phyloP scores from a whole-genome alignment of 129 eudicot species.

The Helichrysum umbraculigerum region DNA sequence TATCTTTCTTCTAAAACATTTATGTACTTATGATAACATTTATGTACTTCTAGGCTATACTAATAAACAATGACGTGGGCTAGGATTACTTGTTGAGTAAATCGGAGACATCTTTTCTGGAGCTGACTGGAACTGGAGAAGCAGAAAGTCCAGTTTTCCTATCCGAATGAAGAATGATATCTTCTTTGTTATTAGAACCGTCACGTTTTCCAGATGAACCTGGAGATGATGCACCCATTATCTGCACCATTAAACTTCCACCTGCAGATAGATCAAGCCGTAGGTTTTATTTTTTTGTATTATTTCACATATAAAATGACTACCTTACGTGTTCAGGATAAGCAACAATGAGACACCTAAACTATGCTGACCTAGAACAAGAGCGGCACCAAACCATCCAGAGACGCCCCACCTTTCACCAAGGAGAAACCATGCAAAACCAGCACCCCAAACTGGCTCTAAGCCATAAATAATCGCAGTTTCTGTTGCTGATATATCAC shows the following conservation, averaged over 20 bases:
- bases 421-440: constrained; percentile 94
- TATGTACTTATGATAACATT: too few species aligned
- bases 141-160: constrained; percentile 43
- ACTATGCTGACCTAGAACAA: constrained; percentile 55
- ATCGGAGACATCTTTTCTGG: constrained; percentile 43
- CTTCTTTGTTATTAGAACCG: constrained; percentile 27
- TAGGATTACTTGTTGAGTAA: constrained; percentile 38
- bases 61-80: neutral
- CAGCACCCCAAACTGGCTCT: constrained; percentile 98
- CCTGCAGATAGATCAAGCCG: constrained; percentile 39
- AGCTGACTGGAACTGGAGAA: constrained; percentile 50
- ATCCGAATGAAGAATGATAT: constrained; percentile 33
- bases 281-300: neutral
- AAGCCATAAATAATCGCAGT: constrained; percentile 84
- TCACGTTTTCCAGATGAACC: constrained; percentile 17
- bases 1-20: neutral
- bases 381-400: constrained; percentile 95
- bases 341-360: neutral
- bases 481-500: constrained; percentile 87
- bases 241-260: constrained; percentile 88
- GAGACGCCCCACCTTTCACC: constrained; percentile 87
- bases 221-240: constrained; percentile 55
- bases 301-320: neutral
- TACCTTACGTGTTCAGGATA: neutral
- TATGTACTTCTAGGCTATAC: neutral